Evolutionary conservation across 116 monocot genomes (phyloP), one percentile per base, ranked within the genome.

Genomic region (Cymodocea nodosa): DNA sequence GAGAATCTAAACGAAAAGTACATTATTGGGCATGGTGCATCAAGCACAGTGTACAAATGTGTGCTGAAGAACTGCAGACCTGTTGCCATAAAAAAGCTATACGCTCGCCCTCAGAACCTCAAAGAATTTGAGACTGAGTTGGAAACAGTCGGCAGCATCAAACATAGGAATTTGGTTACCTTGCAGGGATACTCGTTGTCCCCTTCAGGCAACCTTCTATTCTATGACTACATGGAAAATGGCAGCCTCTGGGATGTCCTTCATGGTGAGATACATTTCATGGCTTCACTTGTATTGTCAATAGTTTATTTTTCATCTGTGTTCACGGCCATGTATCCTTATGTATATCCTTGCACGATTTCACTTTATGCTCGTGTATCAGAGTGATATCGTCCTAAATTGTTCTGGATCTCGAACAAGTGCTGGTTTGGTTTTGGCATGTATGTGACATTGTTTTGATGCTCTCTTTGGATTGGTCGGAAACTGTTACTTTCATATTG

Each of bases 151-250:
- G 95, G 95, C 17, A 90, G 91, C 49, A 97, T 97, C 59, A 97
- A 97, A 57, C 95, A 97, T 39, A 80, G 95, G 36, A 97, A 97
- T 74, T 66, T 97, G 35, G 95, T 97, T 48, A 78, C 85, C 52
- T 77, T 97, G 23, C 95, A 97, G 73, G 95, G 91, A 1, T 97
- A 97, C 68, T 97, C 95, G 0, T 67, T 97, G 52, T 90, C 95
- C 0, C 90, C 90, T 7, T 74, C 61, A 19, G 95, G 95, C n/a
- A 90, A 97, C 65, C 76, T 97, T 3, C 76, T 97, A 8, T 97
- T 97, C 74, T 97, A 97, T 60, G 95, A 97, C 25, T 97, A 90
- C 75, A 85, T 97, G 95, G 95, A 97, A 66, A 97, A 97, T 74
- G 95, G 95, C 15, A 97, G 95, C 66, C 95, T 97, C 10, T 97